Percentiles rank a stretch among this genome's conserved stretches.
These are phyloP conservation scores for Pseudocercospora crystallina DNA, from an alignment of 2,329 filamentous ascomycete species.

Conservation along the genomic window DNA sequence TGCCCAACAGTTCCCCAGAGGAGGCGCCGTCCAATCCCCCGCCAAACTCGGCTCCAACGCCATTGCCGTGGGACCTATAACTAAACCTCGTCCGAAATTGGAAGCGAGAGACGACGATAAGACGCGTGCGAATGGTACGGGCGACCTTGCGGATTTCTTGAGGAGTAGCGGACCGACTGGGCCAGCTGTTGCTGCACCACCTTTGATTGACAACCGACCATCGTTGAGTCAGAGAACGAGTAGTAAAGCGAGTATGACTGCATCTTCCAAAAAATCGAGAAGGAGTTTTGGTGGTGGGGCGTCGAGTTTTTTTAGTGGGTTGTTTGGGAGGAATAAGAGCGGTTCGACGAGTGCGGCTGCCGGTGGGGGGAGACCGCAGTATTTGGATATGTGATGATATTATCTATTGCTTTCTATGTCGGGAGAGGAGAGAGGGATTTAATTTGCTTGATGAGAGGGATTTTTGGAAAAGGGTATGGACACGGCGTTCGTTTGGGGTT, in stretches of 20 bases:
- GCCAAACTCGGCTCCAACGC: slow-evolving; percentile 14
- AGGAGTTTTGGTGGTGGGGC: slow-evolving; percentile 10
- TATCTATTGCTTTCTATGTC: not conserved
- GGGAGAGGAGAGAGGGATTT: not conserved
- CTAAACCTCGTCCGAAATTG: slow-evolving; percentile 13
- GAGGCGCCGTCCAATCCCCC: not conserved
- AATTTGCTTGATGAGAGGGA: not conserved
- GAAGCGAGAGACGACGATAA: slow-evolving; percentile 13
- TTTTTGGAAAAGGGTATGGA: not conserved
- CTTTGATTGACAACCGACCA: not conserved
- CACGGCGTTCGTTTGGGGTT: not conserved
- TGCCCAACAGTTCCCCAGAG: not conserved
- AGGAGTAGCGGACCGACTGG: slow-evolving; percentile 15
- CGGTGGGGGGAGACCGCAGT: slow-evolving; percentile 5
- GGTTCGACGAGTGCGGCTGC: too few species aligned
- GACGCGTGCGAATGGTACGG: slow-evolving; percentile 11
- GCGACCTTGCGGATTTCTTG: slow-evolving; percentile 23
- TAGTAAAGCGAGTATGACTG: slow-evolving; percentile 11
- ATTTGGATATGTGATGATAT: slow-evolving; percentile 5
- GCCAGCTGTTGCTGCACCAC: not conserved
- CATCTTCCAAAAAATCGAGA: slow-evolving; percentile 2
- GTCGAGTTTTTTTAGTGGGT: slow-evolving; percentile 1
- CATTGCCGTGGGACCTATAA: slow-evolving; percentile 17
- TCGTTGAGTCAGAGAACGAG: slow-evolving; percentile 1
- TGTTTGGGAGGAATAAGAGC: too few species aligned